A percentile compares a stretch with the other conserved stretches of the same genome.
phyloP scores from a whole-genome alignment of 2,329 filamentous ascomycete genomes.

The Pestalotiopsis sp. region DNA sequence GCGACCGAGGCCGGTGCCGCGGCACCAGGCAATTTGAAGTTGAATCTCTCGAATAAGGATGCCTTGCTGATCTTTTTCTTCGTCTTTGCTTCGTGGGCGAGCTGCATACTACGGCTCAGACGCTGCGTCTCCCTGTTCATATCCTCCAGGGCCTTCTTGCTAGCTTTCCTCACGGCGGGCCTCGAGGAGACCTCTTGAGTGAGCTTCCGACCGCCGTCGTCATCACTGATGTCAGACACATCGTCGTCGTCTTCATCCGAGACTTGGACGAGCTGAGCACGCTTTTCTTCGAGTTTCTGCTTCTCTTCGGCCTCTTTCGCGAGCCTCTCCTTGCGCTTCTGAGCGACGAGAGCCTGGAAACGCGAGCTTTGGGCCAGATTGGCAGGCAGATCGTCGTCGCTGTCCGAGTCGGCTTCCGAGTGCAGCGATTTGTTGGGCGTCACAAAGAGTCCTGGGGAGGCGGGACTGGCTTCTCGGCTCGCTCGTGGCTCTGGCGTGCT shows the following conservation, averaged over 20 bases:
- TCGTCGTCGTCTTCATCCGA: constrained; percentile 52
- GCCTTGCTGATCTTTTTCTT: constrained; percentile 88
- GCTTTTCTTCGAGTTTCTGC: constrained; percentile 46
- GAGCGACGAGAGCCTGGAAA: constrained; percentile 72
- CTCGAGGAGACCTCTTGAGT: constrained; percentile 67
- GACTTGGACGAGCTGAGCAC: constrained; percentile 41
- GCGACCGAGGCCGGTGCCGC: constrained; percentile 20
- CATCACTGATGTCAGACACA: constrained; percentile 61
- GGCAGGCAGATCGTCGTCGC: constrained; percentile 50
- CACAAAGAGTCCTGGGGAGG: constrained; percentile 60
- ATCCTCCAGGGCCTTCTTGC: constrained; percentile 92
- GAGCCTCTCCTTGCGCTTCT: constrained; percentile 72
- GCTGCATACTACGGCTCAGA: constrained; percentile 85
- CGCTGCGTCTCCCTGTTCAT: constrained; percentile 95
- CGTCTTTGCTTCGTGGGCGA: constrained; percentile 86
- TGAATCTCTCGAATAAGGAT: constrained; percentile 82
- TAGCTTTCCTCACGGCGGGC: constrained; percentile 75
- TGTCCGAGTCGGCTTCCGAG: constrained; percentile 35
- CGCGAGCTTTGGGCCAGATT: constrained; percentile 53
- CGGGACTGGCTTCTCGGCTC: constrained; percentile 33
- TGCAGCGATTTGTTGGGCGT: constrained; percentile 40
- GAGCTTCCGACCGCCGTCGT: constrained; percentile 64
- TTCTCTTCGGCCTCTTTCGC: constrained; percentile 65
- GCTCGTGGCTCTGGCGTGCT: constrained; percentile 29
- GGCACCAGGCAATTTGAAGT: constrained; percentile 58